Evolutionary conservation across 2,329 filamentous ascomycete genomes (phyloP).

Genomic region (Trichoderma brevicompactum): DNA sequence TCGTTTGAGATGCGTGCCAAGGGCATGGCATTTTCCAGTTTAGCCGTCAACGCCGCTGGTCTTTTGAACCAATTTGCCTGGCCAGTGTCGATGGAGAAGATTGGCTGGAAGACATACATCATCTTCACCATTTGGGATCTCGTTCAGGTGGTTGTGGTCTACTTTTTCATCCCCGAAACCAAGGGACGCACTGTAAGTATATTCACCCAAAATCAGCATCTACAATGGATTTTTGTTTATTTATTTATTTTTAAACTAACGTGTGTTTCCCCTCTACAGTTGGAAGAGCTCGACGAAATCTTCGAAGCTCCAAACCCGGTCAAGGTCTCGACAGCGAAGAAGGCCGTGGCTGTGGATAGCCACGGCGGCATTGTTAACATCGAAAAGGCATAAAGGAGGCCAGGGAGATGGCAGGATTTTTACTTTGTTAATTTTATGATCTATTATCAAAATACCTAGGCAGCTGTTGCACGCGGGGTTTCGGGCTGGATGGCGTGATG

Average conservation of each 20-base stretch:
- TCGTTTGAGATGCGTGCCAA: conserved; percentile 58
- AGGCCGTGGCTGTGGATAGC: conserved; percentile 45
- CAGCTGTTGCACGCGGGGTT: no score
- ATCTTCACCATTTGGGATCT: conserved; percentile 52
- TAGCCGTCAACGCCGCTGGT: conserved; percentile 50
- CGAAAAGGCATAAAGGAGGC: conserved; percentile 29
- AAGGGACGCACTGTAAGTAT: conserved; percentile 48
- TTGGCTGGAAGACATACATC: conserved; percentile 59
- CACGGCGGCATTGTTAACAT: conserved; percentile 42
- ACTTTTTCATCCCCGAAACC: conserved; percentile 39
- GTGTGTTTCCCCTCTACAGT: conserved; percentile 31
- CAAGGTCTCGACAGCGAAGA: conserved; percentile 50
- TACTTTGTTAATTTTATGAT: no score
- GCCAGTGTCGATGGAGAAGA: conserved; percentile 52
- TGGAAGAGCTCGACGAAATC: conserved; percentile 60
- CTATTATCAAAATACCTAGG: no score
- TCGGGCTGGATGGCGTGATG: no score
- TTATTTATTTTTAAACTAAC: no score
- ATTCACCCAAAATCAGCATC: background rate
- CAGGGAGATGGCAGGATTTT: background rate
- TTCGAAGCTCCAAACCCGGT: conserved; percentile 50
- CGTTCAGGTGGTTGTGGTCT: conserved; percentile 34
- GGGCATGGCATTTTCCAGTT: conserved; percentile 55
- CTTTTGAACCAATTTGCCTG: conserved; percentile 53
- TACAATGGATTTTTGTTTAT: background rate